Base-by-base conservation (phyloP, 805 yeast genomes). In the Cyberlindnera euphorbiiphila region DNA sequence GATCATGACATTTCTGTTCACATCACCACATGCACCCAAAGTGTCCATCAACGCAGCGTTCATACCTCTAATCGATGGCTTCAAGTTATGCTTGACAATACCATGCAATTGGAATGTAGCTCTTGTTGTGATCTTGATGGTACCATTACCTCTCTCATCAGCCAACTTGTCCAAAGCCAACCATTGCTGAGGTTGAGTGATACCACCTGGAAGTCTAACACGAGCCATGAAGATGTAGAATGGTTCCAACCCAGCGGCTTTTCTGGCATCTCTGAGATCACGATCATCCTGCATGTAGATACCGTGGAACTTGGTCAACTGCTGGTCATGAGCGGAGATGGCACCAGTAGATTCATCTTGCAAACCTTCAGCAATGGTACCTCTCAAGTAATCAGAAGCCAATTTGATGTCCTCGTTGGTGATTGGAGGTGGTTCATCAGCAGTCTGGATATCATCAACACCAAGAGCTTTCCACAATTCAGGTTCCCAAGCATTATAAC, bases 251-350 rank as follows among this genome's bases (percentile, higher is more conserved):
- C 98, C 97, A 58, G 85, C 86, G 32, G 85, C 76, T 66, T 89
- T 91, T 58, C 97, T 81, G 52, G 85, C 83, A 39, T 91, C 98
- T 62, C 98, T 77, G 42, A 91, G 71, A 63, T 91, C 98, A 69
- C 98, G 85, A 61, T 91, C 98, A 62, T 91, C 98, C 68, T 91
- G 98, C 95, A 91, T 87, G 62, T 91, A 91, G 50, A 88, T 87
- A 66, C 98, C 98, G 63, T 91, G 98, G 77, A 91, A 91, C 65
- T 91, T 91, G 49, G 97, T 88, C 61, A 91, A 65, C 65, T 89
- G 97, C 65, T 88, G 95, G 64, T 88, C 97, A 41, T 76, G 76
- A 11, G 96, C 93, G 47, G 83, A 74, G 49, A 91, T 85, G 12
- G 96, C 89, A 47, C 97, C 96, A 9, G 98, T 91, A 4, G 87